Base-by-base conservation (phyloP, 2,329 filamentous ascomycete species). In the Calonectria pseudoturangicola region DNA sequence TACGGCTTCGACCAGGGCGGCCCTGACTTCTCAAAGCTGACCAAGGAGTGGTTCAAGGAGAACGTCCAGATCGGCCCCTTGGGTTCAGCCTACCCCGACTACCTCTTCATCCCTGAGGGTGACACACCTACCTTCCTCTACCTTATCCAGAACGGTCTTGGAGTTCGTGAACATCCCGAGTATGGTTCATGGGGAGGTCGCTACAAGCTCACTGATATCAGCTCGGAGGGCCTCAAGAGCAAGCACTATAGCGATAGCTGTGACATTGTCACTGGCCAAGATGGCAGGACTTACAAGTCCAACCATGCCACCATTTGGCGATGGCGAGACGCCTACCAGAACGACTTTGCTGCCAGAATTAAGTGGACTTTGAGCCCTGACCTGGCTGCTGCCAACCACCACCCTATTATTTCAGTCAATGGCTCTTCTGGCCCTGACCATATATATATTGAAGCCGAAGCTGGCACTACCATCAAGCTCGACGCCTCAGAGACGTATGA, bases 91-190 rank as follows among this genome's bases (percentile, higher is more conserved):
- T 89, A 89, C 68, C 87, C 87, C 0, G 80, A 89, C 71, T 86
- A 86, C 54, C 78, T 85, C 10, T 90, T 85, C 74, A 89, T 90
- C 67, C 84, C 86, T 27, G 90, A 92, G 77, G 87, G 87, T n/a
- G 88, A 89, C 71, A 87, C 86, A 1, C 88, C 88, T 0, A 86
- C 87, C 0, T 87, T 89, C 62, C 82, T 89, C 12, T 88, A 88
- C 82, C 75, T 78, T 15, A 76, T 78, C 12, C 76, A 78, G 58
- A 78, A 78, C 56, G 76, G 76, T 2, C 74, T 89, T 0, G 85
- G 86, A 30, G 82, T 84, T 8, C 83, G 86, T 0, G 87, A 89
- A 33, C 83, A 84, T 56, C 88, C 88, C 0, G 80, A 84, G 7
- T 89, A 83, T 48, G 88, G 88, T 2, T 86, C 85, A 0, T 89